Base-by-base conservation (phyloP, 2,329 filamentous ascomycete species). In the Cladosporium sp. region DNA sequence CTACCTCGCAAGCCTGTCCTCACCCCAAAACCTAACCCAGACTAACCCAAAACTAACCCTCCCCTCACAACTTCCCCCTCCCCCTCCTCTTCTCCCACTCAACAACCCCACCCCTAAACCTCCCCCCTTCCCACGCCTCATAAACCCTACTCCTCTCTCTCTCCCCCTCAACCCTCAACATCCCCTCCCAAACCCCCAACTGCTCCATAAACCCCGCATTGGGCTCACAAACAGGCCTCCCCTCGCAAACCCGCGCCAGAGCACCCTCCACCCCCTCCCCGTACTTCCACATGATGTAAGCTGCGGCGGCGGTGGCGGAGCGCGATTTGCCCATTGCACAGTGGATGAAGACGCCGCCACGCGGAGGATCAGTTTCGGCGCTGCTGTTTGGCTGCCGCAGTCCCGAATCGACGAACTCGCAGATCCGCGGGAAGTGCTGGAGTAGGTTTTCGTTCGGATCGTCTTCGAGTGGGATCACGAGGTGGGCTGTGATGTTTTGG, bases 291-390 rank as follows among this genome's bases (percentile, higher is more conserved):
- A 96, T 84, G 48, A 97, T 75, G 69, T 90, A 96, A 54, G 92
- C 91, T 50, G 93, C 79, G 50, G 88, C 80, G 57, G 88, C 80
- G 29, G 89, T 85, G 58, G 92, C 88, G 38, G 89, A 96, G 52
- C 92, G 85, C 37, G 90, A 96, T 71, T 93, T 95, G 38, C 92
- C 92, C 83, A 95, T 95, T 17, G 89, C 92, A 77, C 92, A 88
- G 70, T 87, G 84, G 57, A 86, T 80, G 56, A 86, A 74, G 20
- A 87, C 83, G 42, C 76, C 77, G 50, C 78, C 80, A 51, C 74
- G 74, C 55, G 70, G n/a, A n/a, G n/a, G n/a, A n/a, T n/a, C n/a
- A n/a, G n/a, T n/a, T n/a, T n/a, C n/a, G n/a, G n/a, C n/a, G n/a
- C n/a, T n/a, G n/a, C n/a, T n/a, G n/a, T n/a, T n/a, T n/a, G n/a